These are phyloP conservation scores for Botrytis medusae DNA, from an alignment of 2,329 filamentous ascomycete species.

Conservation along the genomic window DNA sequence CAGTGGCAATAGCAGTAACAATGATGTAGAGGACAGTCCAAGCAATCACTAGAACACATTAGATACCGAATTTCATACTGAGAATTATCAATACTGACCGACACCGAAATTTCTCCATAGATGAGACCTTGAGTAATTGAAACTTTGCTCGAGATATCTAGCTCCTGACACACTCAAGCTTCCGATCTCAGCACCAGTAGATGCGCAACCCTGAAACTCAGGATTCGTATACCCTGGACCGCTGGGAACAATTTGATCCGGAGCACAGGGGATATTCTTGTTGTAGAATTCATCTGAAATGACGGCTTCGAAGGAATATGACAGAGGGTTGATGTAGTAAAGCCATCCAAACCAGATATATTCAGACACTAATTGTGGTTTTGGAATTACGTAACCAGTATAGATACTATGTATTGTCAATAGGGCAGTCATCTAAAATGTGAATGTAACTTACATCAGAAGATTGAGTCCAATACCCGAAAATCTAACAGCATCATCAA, in stretches of 20 bases:
- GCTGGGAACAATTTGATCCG: slow-evolving; percentile 57
- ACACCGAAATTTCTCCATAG: slow-evolving; percentile 68
- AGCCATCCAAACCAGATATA: slow-evolving; percentile 69
- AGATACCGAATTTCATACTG: background rate
- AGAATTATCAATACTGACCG: slow-evolving; percentile 21
- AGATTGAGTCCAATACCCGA: slow-evolving; percentile 62
- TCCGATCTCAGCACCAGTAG: slow-evolving; percentile 57
- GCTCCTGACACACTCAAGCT: slow-evolving; percentile 52
- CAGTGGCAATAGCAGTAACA: slow-evolving; percentile 68
- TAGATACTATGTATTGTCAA: slow-evolving; percentile 46
- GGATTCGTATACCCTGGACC: slow-evolving; percentile 54
- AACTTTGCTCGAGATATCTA: slow-evolving; percentile 55
- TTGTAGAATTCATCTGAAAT: slow-evolving; percentile 61
- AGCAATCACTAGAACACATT: slow-evolving; percentile 54
- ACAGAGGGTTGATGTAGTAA: slow-evolving; percentile 46
- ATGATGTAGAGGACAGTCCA: slow-evolving; percentile 73
- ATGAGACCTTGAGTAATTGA: slow-evolving; percentile 56
- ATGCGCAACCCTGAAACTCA: slow-evolving; percentile 60
- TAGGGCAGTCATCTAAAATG: background rate
- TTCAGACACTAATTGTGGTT: slow-evolving; percentile 54
- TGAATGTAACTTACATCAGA: slow-evolving; percentile 44
- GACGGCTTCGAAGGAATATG: slow-evolving; percentile 64
- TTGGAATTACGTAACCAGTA: slow-evolving; percentile 68
- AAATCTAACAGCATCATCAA: slow-evolving; percentile 66
- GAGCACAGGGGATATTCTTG: slow-evolving; percentile 56